Evolutionary conservation across 345 rosid genomes (phyloP), one percentile per base, ranked within the genome.

Genomic region (Lumnitzera littorea): DNA sequence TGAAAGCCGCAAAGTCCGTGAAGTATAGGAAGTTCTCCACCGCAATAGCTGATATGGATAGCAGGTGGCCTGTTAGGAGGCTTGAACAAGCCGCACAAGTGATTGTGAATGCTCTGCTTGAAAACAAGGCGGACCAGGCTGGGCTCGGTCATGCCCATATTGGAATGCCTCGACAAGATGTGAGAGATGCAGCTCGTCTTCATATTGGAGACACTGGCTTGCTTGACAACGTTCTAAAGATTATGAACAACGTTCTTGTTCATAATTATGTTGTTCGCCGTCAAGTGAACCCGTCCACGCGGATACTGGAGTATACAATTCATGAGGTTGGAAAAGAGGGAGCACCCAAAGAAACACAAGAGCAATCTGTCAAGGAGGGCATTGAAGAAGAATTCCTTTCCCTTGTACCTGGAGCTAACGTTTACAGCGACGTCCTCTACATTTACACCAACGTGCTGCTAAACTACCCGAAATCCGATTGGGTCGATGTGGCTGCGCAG

Each of bases 131-230:
- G 3, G 62, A 69, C 43, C 76, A 65, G 11, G 60, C 13, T 3
- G 41, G 81, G 14, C 43, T 4, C 43, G 43, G 43, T 5, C 43
- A 36, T 4, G 43, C 11, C 7, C 62, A 56, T 25, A 71, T 68
- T 12, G 88, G 97, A 51, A 87, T 92, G 98, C 87, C 82, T 47
- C 58, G 98, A 55, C 97, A 89, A 70, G 94, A 89, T 46, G 84
- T 89, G 48, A 82, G 98, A 72, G 97, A 89, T 74, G 80, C 94
- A 43, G 98, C 98, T 60, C 71, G 98, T 68, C 72, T 81, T 74
- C 91, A 85, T 60, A 89, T 92, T 27, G 97, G 98, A 8, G 98
- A 92, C 64, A 87, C 96, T 0, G 97, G 98, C 15, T 71, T 92
- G 76, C 76, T 89, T 2, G 97, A 92, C 62, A 85, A 84, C 57